Evolutionary conservation across 2,329 filamentous ascomycete genomes (phyloP).

Genomic region (Beauveria australis): DNA sequence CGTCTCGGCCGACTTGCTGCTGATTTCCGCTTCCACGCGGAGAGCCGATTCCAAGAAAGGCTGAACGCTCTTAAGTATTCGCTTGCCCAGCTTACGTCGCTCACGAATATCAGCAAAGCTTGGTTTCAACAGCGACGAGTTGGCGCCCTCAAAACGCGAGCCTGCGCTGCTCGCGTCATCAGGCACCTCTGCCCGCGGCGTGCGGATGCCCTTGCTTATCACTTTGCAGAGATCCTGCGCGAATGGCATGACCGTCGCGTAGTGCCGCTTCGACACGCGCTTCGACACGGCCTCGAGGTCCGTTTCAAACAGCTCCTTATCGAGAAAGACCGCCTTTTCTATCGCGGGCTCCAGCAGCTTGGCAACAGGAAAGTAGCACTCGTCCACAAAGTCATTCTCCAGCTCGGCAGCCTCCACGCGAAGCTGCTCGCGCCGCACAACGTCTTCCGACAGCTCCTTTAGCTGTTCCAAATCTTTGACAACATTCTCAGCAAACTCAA

Average conservation of each 20-base stretch:
- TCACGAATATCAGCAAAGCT: conserved; percentile 65
- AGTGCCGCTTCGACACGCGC: conserved; percentile 47
- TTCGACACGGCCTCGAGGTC: conserved; percentile 42
- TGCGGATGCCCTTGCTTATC: conserved; percentile 45
- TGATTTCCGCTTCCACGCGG: conserved; percentile 73
- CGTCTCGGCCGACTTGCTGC: conserved; percentile 58
- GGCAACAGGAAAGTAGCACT: conserved; percentile 83
- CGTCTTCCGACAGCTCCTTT: conserved; percentile 57
- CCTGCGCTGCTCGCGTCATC: conserved; percentile 17
- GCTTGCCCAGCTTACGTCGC: conserved; percentile 75
- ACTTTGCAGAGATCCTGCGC: conserved; percentile 47
- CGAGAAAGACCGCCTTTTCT: conserved; percentile 68
- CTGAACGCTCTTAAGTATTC: conserved; percentile 78
- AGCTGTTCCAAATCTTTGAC: conserved; percentile 71
- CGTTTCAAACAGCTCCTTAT: conserved; percentile 52
- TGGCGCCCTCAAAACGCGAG: conserved; percentile 26
- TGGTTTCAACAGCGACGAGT: conserved; percentile 42
- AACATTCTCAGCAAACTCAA: conserved; percentile 76
- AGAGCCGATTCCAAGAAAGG: conserved; percentile 68
- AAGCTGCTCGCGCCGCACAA: conserved; percentile 67
- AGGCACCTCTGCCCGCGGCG: conserved; percentile 23
- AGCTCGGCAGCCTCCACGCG: conserved; percentile 72
- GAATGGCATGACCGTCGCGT: conserved; percentile 50
- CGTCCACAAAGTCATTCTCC: conserved; percentile 73
- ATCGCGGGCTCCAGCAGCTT: conserved; percentile 69